Base-by-base conservation (phyloP, 768 basidiomycete species). In the Podaxis rugospora region DNA sequence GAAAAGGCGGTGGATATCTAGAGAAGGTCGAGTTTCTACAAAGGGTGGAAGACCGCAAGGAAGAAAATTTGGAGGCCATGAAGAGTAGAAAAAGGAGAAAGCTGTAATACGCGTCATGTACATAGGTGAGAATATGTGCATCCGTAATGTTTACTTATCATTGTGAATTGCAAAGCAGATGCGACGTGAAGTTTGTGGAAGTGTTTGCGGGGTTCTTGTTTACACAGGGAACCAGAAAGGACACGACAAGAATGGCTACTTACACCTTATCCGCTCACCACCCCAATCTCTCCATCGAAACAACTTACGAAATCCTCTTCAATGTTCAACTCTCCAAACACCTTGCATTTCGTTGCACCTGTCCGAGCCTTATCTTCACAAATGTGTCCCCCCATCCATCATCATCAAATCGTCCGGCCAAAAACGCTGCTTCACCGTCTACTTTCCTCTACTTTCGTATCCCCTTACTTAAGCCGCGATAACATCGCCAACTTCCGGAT, bases 1-100 rank as follows among this genome's bases (percentile, higher is more conserved):
- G 87, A 51, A 81, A 87, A 44, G 83, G 86, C 0, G 91, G 89
- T 7, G 90, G 92, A 0, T 95, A 90, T 71, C 75, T 95, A 18
- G 92, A 92, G 65, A 93, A 90, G 73, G 84, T 92, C 32, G 91
- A 93, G 40, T 95, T 94, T 68, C 72, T 95, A 66, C 76, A 86
- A 61, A 75, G 93, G 50, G 92, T 94, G 0, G 87, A 85, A 35
- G 85, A 85, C 51, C 79, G 90, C 62, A 86, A 82, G 70, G 89
- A 89, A 50, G 84, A 85, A 52, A 80, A 76, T 1, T 69, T 89
- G 6, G 89, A 90, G 47, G 75, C 80, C 10, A 79, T 73, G 63
- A 86, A 83, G 66, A 68, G 76, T 55, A 79, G 68, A 49, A 90
- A 90, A 69, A 80, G 89, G 59, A 72, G 79, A 59, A 76, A 74